Evolutionary conservation across 1,284 basidiomycete species (phyloP), one percentile per base, ranked within the genome.

Genomic region (Moesziomyces sp.): DNA sequence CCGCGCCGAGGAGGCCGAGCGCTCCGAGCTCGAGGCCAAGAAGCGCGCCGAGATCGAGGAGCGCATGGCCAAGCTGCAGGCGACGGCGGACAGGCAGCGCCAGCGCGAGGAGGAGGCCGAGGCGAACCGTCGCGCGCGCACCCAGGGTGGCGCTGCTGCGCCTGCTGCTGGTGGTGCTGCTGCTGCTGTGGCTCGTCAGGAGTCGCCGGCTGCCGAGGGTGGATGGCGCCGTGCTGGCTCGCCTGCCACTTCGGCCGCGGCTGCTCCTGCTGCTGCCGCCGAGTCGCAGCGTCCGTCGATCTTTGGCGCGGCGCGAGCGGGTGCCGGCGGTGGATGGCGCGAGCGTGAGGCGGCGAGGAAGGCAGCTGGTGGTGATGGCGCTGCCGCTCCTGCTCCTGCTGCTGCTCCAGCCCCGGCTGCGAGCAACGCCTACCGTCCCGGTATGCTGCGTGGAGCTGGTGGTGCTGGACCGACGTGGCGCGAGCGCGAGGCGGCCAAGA

Each of bases 1-100:
- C 46, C 66, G 74, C 21, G 65, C 75, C 19, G 78, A 84, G 48
- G 74, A 74, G 21, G 77, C 79, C 58, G 72, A 78, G 56, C 64
- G 79, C 49, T 74, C 78, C 14, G 76, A 82, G 55, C 67, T 76
- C 52, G 82, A 84, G 60, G 78, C 82, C 30, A 78, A 76, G 61
- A 80, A 81, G 69, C 70, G 77, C 10, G 83, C 81, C 51, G 82
- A 82, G 56, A 79, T 80, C 49, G 78, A 84, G 66, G 78, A 82
- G 58, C 68, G 82, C 19, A 69, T 77, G 70, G 76, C 77, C 50
- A 72, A 78, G 61, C 65, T 83, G 43, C 72, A 79, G 43, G 74
- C 71, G 50, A 66, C 66, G 45, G 76, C 68, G 11, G 79, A 81
- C 21, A 72, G 60, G 58, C 81, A 82, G 52, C 70, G 80, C 40